Base-by-base conservation (phyloP, 768 basidiomycete genomes). In the Lentinula detonsa region DNA sequence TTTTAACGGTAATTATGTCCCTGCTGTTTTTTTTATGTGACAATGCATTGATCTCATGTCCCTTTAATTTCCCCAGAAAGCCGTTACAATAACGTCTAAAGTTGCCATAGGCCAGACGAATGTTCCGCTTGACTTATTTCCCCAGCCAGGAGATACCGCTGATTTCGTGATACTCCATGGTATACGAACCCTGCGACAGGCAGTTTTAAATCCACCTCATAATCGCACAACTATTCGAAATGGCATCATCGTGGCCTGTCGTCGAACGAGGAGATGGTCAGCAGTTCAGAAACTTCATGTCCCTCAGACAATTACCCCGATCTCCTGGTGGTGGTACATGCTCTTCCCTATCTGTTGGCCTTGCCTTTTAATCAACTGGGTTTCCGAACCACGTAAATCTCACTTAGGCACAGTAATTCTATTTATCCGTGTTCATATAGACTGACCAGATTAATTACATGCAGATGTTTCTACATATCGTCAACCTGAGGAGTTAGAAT, bases 81-180 rank as follows among this genome's bases (percentile, higher is more conserved):
- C 82, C 15, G 80, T 86, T 18, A 79, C 81, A n/a, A 64, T 74
- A 61, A 79, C 76, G 16, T 79, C 83, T n/a, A 84, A 81, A 68
- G 70, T 66, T 33, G 85, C 78, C 2, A 77, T 86, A 42, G 82
- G 80, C 6, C 58, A 68, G 21, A 57, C 59, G 28, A 63, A 64
- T 34, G 63, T 69, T 39, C 64, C 68, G 21, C 34, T 51, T 59
- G 68, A 70, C 58, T 73, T 85, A 4, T 66, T 73, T 46, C 75
- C 78, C n/a, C 62, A 61, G 45, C 43, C 69, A 46, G 80, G 78
- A 21, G 77, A 79, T 64, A 72, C 70, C 21, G 83, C 85, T 7
- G 81, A 87, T 70, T 84, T 87, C 56, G 80, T 87, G 31, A 72
- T 87, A 58, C 72, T 87, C 57, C 85, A 84, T 64, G 79, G 77